These are phyloP conservation scores for Xylaria curta DNA, from an alignment of 495 filamentous ascomycete genomes.

Conservation along the genomic window DNA sequence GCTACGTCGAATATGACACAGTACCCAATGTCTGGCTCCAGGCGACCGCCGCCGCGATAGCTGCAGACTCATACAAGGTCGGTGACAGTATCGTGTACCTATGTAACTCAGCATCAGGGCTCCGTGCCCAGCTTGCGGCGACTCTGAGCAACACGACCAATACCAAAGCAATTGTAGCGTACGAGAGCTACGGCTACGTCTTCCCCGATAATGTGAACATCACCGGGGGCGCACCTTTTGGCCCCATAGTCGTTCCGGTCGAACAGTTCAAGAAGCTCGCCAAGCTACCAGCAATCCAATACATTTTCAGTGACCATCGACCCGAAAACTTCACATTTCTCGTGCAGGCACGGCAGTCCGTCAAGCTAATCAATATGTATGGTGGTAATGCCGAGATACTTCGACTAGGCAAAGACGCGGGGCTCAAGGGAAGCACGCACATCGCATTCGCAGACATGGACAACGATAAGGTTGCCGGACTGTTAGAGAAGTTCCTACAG, in stretches of 20 bases:
- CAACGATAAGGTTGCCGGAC: conserved; percentile 49
- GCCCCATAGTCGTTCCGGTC: conserved; percentile 46
- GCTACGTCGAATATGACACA: conserved; percentile 54
- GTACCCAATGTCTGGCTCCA: conserved; percentile 48
- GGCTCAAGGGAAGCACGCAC: conserved; percentile 52
- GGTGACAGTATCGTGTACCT: conserved; percentile 53
- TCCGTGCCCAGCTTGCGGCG: conserved; percentile 51
- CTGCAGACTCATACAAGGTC: conserved; percentile 53
- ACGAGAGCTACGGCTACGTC: conserved; percentile 54
- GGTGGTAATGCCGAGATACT: conserved; percentile 54
- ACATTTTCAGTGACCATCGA: conserved; percentile 55
- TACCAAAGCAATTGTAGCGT: conserved; percentile 56
- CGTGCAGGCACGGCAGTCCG: conserved; percentile 40
- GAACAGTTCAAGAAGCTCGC: conserved; percentile 56
- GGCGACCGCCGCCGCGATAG: conserved; percentile 47
- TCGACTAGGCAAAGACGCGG: conserved; percentile 46
- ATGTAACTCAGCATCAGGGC: conserved; percentile 52
- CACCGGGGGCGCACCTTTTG: conserved; percentile 41
- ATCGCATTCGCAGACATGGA: conserved; percentile 55
- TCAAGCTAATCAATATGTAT: conserved; percentile 51
- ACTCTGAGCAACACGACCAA: conserved; percentile 50
- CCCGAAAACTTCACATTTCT: conserved; percentile 40
- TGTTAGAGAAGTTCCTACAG: conserved; percentile 48
- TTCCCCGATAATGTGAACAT: conserved; percentile 50
- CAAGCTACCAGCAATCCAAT: conserved; percentile 49